Evolutionary conservation across 2,329 filamentous ascomycete species (phyloP).

Genomic region (Fusarium pseudonygamai): DNA sequence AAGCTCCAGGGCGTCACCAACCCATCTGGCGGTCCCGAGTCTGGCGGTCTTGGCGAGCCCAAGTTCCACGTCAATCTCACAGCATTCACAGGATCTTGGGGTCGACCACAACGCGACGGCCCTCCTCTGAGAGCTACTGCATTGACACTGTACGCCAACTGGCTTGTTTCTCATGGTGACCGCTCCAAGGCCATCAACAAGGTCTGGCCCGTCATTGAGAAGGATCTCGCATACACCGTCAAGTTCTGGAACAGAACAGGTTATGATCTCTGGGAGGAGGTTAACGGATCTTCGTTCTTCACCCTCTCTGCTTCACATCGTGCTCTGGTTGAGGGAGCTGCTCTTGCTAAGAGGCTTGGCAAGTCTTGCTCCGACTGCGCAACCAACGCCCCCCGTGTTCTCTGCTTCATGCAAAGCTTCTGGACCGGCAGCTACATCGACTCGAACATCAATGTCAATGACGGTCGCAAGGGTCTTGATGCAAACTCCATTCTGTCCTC

Average conservation of each 20-base stretch:
- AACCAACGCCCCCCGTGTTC: slow-evolving; percentile 70
- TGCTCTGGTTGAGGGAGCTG: slow-evolving; percentile 70
- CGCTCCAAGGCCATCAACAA: slow-evolving; percentile 60
- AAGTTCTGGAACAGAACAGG: slow-evolving; percentile 72
- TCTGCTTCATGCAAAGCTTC: slow-evolving; percentile 77
- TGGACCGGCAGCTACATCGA: slow-evolving; percentile 71
- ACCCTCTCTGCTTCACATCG: slow-evolving; percentile 72
- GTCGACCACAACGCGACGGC: slow-evolving; percentile 78
- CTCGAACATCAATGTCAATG: slow-evolving; percentile 71
- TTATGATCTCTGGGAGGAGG: slow-evolving; percentile 84
- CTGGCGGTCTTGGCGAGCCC: slow-evolving; percentile 71
- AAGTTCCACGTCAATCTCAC: slow-evolving; percentile 74
- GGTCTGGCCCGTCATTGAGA: slow-evolving; percentile 76
- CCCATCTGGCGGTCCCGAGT: slow-evolving; percentile 67
- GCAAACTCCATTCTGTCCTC: slow-evolving; percentile 72
- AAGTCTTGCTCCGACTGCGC: slow-evolving; percentile 67
- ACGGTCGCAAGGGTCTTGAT: slow-evolving; percentile 72
- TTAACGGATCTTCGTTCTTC: slow-evolving; percentile 80
- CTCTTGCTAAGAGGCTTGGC: slow-evolving; percentile 70
- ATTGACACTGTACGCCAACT: slow-evolving; percentile 74
- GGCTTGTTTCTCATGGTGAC: slow-evolving; percentile 71
- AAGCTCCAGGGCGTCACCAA: slow-evolving; percentile 72
- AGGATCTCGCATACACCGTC: slow-evolving; percentile 76
- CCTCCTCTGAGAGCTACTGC: slow-evolving; percentile 79
- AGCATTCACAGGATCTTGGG: slow-evolving; percentile 74